Conservation (phyloP, 306 rosid species). For the Sicyos baderoa region DNA sequence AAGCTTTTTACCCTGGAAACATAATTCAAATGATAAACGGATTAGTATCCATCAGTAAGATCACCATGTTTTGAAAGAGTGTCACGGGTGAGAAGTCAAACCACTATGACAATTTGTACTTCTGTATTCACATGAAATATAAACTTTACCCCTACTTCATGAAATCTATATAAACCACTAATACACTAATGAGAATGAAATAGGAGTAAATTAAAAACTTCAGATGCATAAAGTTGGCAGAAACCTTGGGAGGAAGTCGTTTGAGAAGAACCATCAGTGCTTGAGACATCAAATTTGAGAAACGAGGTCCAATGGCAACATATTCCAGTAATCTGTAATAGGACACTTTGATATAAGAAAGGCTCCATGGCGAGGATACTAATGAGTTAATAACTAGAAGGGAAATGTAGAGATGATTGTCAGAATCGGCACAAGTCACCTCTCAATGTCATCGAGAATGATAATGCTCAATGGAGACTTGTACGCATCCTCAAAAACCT, state of each 20-base stretch:
- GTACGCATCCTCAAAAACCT: constrained; percentile 99
- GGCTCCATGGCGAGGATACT: not conserved
- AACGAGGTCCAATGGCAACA: constrained; percentile 86
- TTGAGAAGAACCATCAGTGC: constrained; percentile 78
- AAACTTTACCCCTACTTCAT: not conserved
- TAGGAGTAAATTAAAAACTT: constrained; percentile 2
- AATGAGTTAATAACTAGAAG: not conserved
- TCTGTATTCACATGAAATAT: constrained; percentile 4
- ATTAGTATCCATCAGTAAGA: constrained; percentile 13
- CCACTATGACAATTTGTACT: not conserved
- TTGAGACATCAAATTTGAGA: constrained; percentile 80
- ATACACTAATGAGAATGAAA: not conserved
- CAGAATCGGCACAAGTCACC: constrained; percentile 34
- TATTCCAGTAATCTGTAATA: constrained; percentile 74
- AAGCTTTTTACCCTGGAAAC: constrained; percentile 82
- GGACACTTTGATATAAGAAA: not conserved
- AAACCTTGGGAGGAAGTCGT: constrained; percentile 91
- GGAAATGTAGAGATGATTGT: constrained; percentile 2
- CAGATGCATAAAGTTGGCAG: constrained; percentile 15
- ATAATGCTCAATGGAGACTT: constrained; percentile 92
- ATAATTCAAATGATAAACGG: constrained; percentile 13
- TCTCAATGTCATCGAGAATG: constrained; percentile 92
- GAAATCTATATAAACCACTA: constrained; percentile 7
- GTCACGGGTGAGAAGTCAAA: not conserved
- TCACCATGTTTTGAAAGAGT: not conserved